Base-by-base conservation (phyloP, 176 grass and related monocot genomes). In the Pontederia paniculata region DNA sequence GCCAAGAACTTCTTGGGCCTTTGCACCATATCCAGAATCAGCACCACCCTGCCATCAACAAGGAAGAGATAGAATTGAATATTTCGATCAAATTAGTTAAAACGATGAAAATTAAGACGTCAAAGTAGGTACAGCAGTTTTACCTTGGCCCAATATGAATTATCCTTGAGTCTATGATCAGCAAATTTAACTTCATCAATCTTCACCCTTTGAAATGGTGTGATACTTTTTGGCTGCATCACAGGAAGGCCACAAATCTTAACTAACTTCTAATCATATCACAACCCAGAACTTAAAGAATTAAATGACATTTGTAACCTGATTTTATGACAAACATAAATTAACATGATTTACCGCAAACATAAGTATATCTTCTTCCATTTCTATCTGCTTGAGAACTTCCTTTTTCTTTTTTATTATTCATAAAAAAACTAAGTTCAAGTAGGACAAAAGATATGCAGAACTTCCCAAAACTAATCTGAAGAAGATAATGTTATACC, bases 81-180 rank as follows among this genome's bases (percentile, higher is more conserved):
- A 63, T 68, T 70, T 45, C 7, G 23, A 45, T 17, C n/a, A 14
- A 70, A 70, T 11, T 16, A 21, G 42, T 37, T n/a, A 52, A 52
- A 16, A n/a, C 5, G 42, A 52, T 45, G 23, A 18, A 45, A 1
- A 2, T 18, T 8, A 53, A 3, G 25, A 48, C 21, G 45, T 14
- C 46, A 21, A 52, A 63, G 12, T 13, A 15, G 16, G 16, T 37
- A 70, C 12, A 19, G 28, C 37, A 1, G 48, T 14, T 64, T 67
- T 66, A 88, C 93, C 93, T 98, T 91, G 22, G 87, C 87, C 93
- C 87, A 98, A 28, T 98, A 98, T 17, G 93, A 98, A 71, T 98
- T 98, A 66, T 98, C 83, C 55, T 79, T 64, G 50, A 98, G 83
- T 28, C 78, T 81, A 0, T 98, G 64, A 58, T 98, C 80, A 52